Conservation (phyloP, 2,329 filamentous ascomycete genomes). For the Aureobasidium pullulans region DNA sequence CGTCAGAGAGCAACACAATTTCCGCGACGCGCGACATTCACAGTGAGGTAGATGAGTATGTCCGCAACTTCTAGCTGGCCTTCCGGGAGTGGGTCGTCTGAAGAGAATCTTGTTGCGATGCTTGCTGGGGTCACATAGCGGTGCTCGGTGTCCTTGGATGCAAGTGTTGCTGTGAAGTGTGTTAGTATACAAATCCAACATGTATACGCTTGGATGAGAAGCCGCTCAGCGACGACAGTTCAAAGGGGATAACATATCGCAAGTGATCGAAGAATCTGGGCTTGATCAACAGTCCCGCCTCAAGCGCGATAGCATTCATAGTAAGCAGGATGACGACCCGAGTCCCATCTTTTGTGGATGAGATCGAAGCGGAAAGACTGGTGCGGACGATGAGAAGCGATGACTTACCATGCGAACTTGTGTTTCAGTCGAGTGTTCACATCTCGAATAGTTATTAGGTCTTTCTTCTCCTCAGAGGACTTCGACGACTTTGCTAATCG, state of each 20-base stretch:
- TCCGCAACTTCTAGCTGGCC: constrained; percentile 15
- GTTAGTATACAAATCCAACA: not conserved
- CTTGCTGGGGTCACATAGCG: constrained; percentile 15
- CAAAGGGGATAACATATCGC: not conserved
- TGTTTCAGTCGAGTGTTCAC: not conserved
- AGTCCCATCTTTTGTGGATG: too few relatives aligned
- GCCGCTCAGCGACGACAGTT: too few relatives aligned
- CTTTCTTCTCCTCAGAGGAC: not conserved
- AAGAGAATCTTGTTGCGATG: constrained; percentile 15
- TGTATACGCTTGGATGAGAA: too few relatives aligned
- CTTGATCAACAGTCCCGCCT: too few relatives aligned
- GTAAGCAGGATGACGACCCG: too few relatives aligned
- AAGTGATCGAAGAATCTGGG: not conserved
- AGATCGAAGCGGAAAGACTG: not conserved
- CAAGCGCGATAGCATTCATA: not conserved
- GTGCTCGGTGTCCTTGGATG: constrained; percentile 16
- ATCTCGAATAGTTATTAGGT: not conserved
- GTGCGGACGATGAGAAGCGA: not conserved
- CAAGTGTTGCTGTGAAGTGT: not conserved
- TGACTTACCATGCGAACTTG: constrained; percentile 1
- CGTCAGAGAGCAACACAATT: constrained; percentile 11
- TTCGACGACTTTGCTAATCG: not conserved
- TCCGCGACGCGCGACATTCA: constrained; percentile 14
- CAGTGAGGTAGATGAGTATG: constrained; percentile 13
- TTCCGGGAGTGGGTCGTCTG: constrained; percentile 14